Base-by-base conservation (phyloP, 257 asterid genomes). In the Solanum piurae region DNA sequence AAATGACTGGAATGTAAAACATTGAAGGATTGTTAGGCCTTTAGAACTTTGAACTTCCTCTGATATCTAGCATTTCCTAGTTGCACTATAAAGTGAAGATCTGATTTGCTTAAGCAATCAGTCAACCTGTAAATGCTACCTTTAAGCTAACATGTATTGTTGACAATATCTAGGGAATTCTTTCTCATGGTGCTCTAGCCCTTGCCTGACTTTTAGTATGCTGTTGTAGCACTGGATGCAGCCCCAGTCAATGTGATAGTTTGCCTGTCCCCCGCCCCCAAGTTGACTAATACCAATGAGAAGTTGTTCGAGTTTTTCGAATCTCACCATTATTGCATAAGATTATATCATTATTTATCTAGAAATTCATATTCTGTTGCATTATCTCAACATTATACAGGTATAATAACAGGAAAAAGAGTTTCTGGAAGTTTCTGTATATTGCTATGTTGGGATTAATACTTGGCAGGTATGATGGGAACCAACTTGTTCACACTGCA, bases 351-450 rank as follows among this genome's bases (percentile, higher is more conserved):
- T 76, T 23, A 40, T 79, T 25, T 79, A 58, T 44, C n/a, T 42
- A 42, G 64, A 79, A n/a, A 46, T 27, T 46, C 68, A 7, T 27
- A 9, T 46, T 46, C 25, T 71, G 4, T 75, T 71, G 77, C 60
- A 31, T 74, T 33, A 68, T 77, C 76, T 85, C 73, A 46, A 84
- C 29, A 58, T 90, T 91, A 64, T 88, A 86, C 93, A 97, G 99
- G 90, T 95, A 93, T 92, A 97, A 94, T 95, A 97, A 97, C 86
- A 89, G 98, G 93, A 95, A 88, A 88, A 97, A 97, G 91, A 86
- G 96, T 83, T 89, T 92, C 60, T 97, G 99, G 99, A 95, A 91
- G 84, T 91, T 87, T 93, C 95, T 97, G 69, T 92, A 93, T 85
- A 73, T 95, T 83, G 93, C 89, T 87, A 87, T 97, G 96, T 91